Evolutionary conservation across 306 rosid genomes (phyloP).

Genomic region (Fragaria nilgerrensis): DNA sequence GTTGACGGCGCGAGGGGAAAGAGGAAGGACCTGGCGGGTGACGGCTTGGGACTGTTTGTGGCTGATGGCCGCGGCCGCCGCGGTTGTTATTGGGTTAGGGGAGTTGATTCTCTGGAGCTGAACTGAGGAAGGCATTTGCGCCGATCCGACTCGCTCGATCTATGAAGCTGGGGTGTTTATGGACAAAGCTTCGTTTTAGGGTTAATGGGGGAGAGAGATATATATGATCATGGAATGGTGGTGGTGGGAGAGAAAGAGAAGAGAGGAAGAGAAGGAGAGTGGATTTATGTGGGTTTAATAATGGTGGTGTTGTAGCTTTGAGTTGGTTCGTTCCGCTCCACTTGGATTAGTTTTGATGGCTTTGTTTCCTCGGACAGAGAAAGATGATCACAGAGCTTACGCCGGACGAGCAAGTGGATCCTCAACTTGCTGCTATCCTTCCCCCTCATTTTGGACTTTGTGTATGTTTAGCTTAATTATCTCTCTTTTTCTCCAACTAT

Average conservation of each 20-base stretch:
- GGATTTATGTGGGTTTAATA: conserved; percentile 3
- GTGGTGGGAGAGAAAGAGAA: not conserved
- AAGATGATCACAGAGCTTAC: conserved; percentile 46
- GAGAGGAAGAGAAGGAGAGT: not conserved
- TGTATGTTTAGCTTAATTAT: conserved; percentile 18
- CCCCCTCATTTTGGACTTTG: conserved; percentile 37
- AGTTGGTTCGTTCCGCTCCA: conserved; percentile 16
- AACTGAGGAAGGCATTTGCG: conserved; percentile 64
- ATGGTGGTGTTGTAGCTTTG: not conserved
- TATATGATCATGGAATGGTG: not conserved
- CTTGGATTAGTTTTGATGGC: conserved; percentile 42
- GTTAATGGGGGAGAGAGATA: not conserved
- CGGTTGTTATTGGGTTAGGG: conserved; percentile 22
- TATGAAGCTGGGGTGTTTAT: not conserved
- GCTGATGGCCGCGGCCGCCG: conserved; percentile 32
- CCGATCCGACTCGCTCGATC: too few relatives aligned
- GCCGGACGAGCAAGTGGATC: conserved; percentile 78
- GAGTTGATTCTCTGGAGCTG: conserved; percentile 63
- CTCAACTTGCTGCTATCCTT: conserved; percentile 70
- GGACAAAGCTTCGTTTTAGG: not conserved
- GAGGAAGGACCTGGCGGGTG: not conserved
- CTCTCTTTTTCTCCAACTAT: conserved; percentile 28
- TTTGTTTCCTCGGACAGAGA: conserved; percentile 17
- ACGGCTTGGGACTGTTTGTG: conserved; percentile 34
- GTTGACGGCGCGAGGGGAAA: not conserved